phyloP scores from a whole-genome alignment of 2,329 filamentous ascomycete species.

The Trichoderma brevicompactum region DNA sequence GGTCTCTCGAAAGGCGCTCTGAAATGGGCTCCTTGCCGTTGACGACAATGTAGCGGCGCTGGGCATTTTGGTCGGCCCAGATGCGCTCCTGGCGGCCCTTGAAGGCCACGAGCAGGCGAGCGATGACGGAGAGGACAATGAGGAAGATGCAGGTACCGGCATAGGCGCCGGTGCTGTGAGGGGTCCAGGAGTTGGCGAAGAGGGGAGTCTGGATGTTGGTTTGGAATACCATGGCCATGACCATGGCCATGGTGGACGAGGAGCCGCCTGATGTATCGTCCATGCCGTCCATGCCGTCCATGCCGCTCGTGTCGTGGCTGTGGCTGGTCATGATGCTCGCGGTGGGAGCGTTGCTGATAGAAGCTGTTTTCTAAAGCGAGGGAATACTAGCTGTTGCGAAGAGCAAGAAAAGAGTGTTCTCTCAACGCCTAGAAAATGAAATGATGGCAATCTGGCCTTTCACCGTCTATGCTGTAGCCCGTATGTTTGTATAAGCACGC shows the following conservation, averaged over 20 bases:
- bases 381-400: background rate
- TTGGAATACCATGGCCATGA: constrained; percentile 65
- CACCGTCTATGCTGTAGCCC: background rate
- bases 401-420: background rate
- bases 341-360: background rate
- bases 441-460: background rate
- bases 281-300: constrained; percentile 28
- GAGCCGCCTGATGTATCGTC: constrained; percentile 19
- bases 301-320: constrained; percentile 32
- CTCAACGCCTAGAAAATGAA: background rate
- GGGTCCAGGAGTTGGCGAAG: constrained; percentile 73
- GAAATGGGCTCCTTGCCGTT: constrained; percentile 64
- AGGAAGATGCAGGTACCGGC: constrained; percentile 92
- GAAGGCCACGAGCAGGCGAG: constrained; percentile 72
- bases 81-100: constrained; percentile 65
- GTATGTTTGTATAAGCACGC: background rate
- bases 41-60: constrained; percentile 77
- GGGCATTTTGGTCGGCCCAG: constrained; percentile 73
- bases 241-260: constrained; percentile 31
- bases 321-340: background rate
- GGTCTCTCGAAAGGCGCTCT: constrained; percentile 62
- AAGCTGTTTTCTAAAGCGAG: background rate
- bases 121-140: constrained; percentile 71
- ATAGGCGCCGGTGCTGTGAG: constrained; percentile 70
- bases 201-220: constrained; percentile 54